Conservation (phyloP, 306 rosid species). For the Hylodesmum podocarpum region DNA sequence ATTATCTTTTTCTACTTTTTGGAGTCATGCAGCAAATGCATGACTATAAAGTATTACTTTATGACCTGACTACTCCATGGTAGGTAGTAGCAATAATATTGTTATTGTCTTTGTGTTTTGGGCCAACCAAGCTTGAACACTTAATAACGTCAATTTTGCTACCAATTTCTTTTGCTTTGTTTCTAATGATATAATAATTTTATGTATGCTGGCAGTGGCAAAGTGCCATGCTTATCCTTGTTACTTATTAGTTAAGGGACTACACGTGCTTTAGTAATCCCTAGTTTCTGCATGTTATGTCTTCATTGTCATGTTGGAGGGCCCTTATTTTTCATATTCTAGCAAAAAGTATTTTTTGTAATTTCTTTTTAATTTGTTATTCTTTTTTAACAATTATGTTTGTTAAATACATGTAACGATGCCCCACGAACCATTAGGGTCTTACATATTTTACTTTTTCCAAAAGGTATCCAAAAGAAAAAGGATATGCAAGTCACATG, state of each 20-base stretch:
- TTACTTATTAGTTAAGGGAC: conserved; percentile 28
- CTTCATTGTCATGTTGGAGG: not conserved
- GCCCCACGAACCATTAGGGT: not conserved
- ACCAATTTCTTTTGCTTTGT: conserved; percentile 15
- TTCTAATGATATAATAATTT: not conserved
- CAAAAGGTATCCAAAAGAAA: not conserved
- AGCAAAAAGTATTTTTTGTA: not conserved
- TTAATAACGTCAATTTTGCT: not conserved
- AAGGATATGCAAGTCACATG: not conserved
- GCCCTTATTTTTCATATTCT: not conserved
- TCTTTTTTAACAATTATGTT: not conserved
- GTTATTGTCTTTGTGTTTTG: conserved; percentile 9
- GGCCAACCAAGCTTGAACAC: conserved; percentile 4
- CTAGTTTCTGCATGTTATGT: not conserved
- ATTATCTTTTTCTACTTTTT: conserved; percentile 7
- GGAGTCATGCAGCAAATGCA: conserved; percentile 1
- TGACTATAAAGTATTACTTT: conserved; percentile 27
- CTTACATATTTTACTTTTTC: not conserved
- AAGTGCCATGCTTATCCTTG: not conserved
- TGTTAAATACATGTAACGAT: not conserved
- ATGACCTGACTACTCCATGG: not conserved
- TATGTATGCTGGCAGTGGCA: not conserved
- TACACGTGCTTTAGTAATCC: conserved; percentile 14
- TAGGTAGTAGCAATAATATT: not conserved
- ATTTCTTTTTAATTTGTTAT: not conserved